Evolutionary conservation across 192 early-diverging fungal genomes (phyloP).

Genomic region (Mortierella hygrophila): DNA sequence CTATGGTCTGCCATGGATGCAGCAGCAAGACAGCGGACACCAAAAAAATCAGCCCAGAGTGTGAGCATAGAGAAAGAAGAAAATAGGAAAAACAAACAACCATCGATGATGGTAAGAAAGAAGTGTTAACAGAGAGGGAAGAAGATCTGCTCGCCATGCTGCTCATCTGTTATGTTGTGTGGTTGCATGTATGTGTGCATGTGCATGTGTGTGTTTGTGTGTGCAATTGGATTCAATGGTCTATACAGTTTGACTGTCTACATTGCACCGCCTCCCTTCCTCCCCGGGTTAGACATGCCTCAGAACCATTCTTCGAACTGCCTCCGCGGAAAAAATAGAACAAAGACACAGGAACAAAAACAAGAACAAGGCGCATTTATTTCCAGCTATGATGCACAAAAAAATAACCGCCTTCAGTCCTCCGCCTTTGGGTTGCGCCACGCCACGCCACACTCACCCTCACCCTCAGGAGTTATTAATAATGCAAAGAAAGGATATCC

Average conservation of each 20-base stretch:
- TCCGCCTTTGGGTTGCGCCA: too few relatives aligned
- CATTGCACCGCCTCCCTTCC: not conserved
- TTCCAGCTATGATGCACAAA: too few relatives aligned
- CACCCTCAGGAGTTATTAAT: too few relatives aligned
- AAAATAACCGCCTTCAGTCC: too few relatives aligned
- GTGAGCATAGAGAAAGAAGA: not conserved
- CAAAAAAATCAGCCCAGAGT: not conserved
- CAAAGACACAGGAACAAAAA: too few relatives aligned
- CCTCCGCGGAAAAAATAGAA: not conserved
- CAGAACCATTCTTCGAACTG: too few relatives aligned
- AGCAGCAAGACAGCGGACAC: not conserved
- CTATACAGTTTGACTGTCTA: not conserved
- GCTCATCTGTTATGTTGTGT: too few relatives aligned
- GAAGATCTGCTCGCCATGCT: not conserved
- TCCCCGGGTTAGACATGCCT: not conserved
- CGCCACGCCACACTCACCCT: too few relatives aligned
- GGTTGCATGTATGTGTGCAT: too few relatives aligned
- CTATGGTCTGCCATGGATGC: not conserved
- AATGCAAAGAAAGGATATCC: too few relatives aligned
- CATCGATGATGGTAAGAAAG: too few relatives aligned
- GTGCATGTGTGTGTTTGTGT: not conserved
- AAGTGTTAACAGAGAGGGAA: not conserved
- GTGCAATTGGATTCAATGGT: not conserved
- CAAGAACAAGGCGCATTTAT: too few relatives aligned
- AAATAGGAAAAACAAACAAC: not conserved